phyloP scores from a whole-genome alignment of 768 basidiomycete genomes.

The Artomyces pyxidatus region DNA sequence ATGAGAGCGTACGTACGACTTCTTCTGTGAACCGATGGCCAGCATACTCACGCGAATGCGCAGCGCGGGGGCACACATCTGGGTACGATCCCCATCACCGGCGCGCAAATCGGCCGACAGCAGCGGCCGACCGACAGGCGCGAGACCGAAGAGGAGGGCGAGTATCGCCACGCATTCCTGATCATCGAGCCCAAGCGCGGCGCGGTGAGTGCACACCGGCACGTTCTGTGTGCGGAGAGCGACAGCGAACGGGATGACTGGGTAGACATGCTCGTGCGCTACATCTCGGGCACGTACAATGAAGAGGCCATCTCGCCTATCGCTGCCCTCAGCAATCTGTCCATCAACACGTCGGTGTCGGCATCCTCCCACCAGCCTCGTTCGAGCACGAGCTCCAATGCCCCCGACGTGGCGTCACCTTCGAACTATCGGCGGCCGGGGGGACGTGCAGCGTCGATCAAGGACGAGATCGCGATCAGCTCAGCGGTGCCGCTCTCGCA shows the following conservation, averaged over 20 bases:
- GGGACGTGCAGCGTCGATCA: constrained; percentile 34
- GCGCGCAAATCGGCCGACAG: constrained; percentile 94
- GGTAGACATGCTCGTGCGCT: constrained; percentile 90
- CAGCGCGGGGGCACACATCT: constrained; percentile 87
- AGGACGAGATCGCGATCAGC: constrained; percentile 53
- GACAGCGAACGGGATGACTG: constrained; percentile 89
- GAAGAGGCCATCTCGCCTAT: constrained; percentile 48
- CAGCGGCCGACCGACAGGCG: constrained; percentile 52
- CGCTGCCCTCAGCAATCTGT: constrained; percentile 10
- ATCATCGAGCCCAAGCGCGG: constrained; percentile 84
- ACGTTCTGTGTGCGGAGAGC: constrained; percentile 95
- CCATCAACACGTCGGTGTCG: constrained; percentile 14
- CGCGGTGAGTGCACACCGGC: constrained; percentile 63
- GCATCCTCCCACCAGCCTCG: constrained; percentile 37
- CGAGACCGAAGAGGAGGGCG: constrained; percentile 74
- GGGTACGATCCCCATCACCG: constrained; percentile 84
- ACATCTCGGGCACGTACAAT: constrained; percentile 75
- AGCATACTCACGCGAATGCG: background rate
- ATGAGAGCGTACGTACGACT: constrained; percentile 74
- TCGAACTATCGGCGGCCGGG: constrained; percentile 12
- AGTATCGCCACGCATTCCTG: constrained; percentile 95
- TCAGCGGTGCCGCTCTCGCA: constrained; percentile 48
- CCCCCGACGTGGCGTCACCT: constrained; percentile 31
- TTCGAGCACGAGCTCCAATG: constrained; percentile 46
- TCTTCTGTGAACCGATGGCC: constrained; percentile 1